These are phyloP conservation scores for Quercus phellos DNA, from an alignment of 331 rosid species.

Conservation along the genomic window DNA sequence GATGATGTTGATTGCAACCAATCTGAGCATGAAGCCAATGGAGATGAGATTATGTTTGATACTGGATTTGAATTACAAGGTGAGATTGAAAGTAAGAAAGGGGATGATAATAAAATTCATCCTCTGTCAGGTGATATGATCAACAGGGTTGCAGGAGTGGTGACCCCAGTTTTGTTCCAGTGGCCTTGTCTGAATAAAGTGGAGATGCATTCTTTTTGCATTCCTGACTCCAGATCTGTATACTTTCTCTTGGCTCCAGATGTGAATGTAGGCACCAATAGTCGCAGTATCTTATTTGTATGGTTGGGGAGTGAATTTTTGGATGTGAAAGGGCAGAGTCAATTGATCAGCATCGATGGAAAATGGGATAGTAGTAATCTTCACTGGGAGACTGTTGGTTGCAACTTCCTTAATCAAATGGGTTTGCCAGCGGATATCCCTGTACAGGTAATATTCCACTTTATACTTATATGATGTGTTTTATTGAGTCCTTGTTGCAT, in stretches of 20 bases:
- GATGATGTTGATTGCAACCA: conserved; percentile 38
- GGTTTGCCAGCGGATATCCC: conserved; percentile 29
- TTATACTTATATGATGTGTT: background rate
- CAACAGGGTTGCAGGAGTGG: conserved; percentile 16
- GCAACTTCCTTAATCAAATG: conserved; percentile 24
- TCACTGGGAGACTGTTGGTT: conserved; percentile 31
- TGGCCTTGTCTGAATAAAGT: conserved; percentile 38
- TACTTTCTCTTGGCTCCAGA: conserved; percentile 26
- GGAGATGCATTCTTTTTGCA: conserved; percentile 5
- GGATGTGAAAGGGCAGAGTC: conserved; percentile 15
- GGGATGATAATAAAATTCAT: conserved; percentile 3
- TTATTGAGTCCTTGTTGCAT: background rate
- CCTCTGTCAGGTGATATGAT: conserved; percentile 26
- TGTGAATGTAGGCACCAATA: conserved; percentile 10
- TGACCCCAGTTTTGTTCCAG: conserved; percentile 27
- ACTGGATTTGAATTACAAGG: conserved; percentile 22
- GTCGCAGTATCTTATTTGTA: conserved; percentile 18
- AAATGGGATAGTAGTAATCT: background rate
- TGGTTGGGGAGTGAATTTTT: conserved; percentile 37
- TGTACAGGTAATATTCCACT: conserved; percentile 29
- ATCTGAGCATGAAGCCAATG: conserved; percentile 29
- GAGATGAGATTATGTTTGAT: conserved; percentile 34
- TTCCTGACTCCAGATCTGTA: conserved; percentile 34
- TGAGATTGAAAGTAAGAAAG: conserved; percentile 18
- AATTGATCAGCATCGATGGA: background rate